Conservation (phyloP, 2,329 filamentous ascomycete genomes). For the Hymenoscyphus occultus region DNA sequence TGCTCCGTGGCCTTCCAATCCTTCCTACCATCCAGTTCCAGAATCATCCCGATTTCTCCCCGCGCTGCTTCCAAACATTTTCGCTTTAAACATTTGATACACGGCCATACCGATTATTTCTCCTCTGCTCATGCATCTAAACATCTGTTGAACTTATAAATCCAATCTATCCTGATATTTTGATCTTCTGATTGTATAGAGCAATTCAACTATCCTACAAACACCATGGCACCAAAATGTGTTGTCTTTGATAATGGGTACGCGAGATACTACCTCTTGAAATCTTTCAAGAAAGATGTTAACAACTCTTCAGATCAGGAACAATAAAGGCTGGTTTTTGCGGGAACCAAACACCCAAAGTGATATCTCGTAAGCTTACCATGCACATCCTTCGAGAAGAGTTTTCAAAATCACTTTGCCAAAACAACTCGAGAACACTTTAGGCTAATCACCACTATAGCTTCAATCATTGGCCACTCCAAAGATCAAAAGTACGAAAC, state of each 20-base stretch:
- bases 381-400: slow-evolving; percentile 25
- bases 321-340: slow-evolving; percentile 99
- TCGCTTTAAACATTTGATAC: slow-evolving; percentile 89
- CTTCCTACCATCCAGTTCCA: slow-evolving; percentile 20
- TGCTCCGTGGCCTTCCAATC: slow-evolving; percentile 27
- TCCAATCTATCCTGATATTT: background rate
- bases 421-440: slow-evolving; percentile 1
- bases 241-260: slow-evolving; percentile 99
- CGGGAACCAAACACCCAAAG: slow-evolving; percentile 99
- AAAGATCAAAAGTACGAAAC: slow-evolving; percentile 95
- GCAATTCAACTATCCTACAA: background rate
- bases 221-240: background rate
- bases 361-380: slow-evolving; percentile 94
- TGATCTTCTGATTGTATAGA: background rate
- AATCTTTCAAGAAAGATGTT: slow-evolving; percentile 9
- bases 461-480: slow-evolving; percentile 98
- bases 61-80: slow-evolving; percentile 24
- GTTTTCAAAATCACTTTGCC: background rate
- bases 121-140: background rate
- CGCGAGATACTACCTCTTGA: slow-evolving; percentile 50
- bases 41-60: slow-evolving; percentile 18
- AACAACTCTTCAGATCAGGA: slow-evolving; percentile 71
- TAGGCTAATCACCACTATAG: slow-evolving; percentile 46
- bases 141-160: background rate
- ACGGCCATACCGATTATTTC: slow-evolving; percentile 23